These are phyloP conservation scores for Paracoccidioides brasiliensis DNA, from an alignment of 2,329 filamentous ascomycete species.

Conservation along the genomic window DNA sequence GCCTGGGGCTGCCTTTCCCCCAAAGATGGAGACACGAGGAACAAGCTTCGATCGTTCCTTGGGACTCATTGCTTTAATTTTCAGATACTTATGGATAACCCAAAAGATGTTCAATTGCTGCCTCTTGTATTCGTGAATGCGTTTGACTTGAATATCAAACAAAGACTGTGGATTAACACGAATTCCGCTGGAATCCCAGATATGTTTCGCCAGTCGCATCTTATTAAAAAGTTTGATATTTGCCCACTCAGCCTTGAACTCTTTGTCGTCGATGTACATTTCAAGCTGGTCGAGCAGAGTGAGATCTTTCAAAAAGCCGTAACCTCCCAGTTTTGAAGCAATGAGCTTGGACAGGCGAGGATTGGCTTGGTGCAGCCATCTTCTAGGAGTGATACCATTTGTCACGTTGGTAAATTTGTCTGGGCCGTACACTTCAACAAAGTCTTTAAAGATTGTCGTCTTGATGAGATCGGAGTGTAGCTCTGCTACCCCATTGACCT, in stretches of 20 bases:
- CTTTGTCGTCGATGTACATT: slow-evolving; percentile 67
- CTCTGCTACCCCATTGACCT: slow-evolving; percentile 97
- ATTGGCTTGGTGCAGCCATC: slow-evolving; percentile 97
- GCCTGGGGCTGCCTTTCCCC: slow-evolving; percentile 91
- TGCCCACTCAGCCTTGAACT: slow-evolving; percentile 86
- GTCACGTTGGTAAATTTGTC: slow-evolving; percentile 99
- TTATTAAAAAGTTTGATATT: slow-evolving; percentile 98
- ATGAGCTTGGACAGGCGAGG: slow-evolving; percentile 85
- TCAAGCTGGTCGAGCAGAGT: slow-evolving; percentile 79
- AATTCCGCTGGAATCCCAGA: slow-evolving; percentile 67
- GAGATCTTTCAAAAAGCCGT: slow-evolving; percentile 80
- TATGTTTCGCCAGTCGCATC: slow-evolving; percentile 77
- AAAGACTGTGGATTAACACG: slow-evolving; percentile 75
- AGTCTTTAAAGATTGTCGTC: slow-evolving; percentile 99
- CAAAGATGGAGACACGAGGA: slow-evolving; percentile 88
- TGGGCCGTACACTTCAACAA: slow-evolving; percentile 83
- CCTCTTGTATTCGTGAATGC: slow-evolving; percentile 98
- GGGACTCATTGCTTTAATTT: slow-evolving; percentile 70
- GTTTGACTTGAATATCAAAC: slow-evolving; percentile 97
- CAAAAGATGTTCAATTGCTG: slow-evolving; percentile 99
- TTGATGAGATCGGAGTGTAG: slow-evolving; percentile 96
- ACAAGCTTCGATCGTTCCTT: slow-evolving; percentile 77
- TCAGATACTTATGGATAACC: slow-evolving; percentile 85
- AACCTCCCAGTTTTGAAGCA: slow-evolving; percentile 70
- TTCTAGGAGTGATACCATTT: slow-evolving; percentile 88